A percentile compares a stretch with the other conserved stretches of the same genome.
Evolutionary conservation across 2,329 filamentous ascomycete species (phyloP).

Genomic region (Talaromyces sp.): DNA sequence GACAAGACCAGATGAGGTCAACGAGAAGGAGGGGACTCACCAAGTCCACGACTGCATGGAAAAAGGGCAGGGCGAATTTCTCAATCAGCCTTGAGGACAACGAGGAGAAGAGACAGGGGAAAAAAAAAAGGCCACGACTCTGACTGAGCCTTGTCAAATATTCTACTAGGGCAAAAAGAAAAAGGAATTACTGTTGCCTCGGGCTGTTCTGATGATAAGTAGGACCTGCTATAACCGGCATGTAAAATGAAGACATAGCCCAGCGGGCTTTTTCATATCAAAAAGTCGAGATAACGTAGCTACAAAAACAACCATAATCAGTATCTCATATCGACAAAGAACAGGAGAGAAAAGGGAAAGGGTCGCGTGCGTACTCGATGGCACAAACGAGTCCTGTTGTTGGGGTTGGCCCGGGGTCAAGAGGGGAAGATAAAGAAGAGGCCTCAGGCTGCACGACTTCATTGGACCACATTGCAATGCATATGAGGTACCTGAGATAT

Average conservation of each 20-base stretch:
- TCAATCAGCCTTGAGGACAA: background rate
- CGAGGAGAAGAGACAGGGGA: background rate
- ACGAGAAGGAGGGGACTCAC: background rate
- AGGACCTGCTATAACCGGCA: background rate
- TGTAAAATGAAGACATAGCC: background rate
- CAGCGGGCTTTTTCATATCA: background rate
- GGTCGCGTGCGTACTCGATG: background rate
- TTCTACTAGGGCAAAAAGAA: background rate
- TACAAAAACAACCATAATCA: no score
- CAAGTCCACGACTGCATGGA: slow-evolving; percentile 3
- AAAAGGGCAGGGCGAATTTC: background rate
- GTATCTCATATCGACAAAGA: background rate
- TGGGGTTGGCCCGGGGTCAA: background rate
- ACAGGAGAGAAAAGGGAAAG: background rate
- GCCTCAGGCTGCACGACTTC: background rate
- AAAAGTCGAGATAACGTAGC: background rate
- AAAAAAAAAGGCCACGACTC: background rate
- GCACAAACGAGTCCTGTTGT: background rate
- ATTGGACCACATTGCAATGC: slow-evolving; percentile 6
- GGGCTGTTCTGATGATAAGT: background rate
- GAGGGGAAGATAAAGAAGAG: background rate
- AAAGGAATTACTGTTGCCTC: background rate
- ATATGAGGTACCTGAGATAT: slow-evolving; percentile 4
- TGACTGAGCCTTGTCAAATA: background rate
- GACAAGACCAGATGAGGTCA: background rate